phyloP scores from a whole-genome alignment of 768 basidiomycete genomes.

The Rhodosporidiobolus sp. region DNA sequence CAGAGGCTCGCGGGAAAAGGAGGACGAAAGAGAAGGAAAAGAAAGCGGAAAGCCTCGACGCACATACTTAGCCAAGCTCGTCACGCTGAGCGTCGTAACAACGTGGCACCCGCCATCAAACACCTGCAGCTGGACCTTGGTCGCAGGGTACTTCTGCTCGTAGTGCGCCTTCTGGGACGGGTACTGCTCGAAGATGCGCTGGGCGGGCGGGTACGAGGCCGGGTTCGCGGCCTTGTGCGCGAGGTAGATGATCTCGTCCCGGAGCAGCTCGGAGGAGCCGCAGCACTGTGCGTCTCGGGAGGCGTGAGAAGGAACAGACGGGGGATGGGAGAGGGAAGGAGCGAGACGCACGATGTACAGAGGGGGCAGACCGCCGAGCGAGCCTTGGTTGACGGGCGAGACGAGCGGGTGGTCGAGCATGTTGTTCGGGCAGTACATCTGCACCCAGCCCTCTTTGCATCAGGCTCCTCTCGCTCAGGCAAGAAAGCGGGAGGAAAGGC shows the following conservation, averaged over 20 bases:
- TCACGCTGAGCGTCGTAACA: slow-evolving; percentile 39
- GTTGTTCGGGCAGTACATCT: slow-evolving; percentile 80
- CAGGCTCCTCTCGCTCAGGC: background rate
- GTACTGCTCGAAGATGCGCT: slow-evolving; percentile 56
- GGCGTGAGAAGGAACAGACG: background rate
- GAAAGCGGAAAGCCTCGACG: slow-evolving; percentile 48
- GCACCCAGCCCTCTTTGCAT: slow-evolving; percentile 50
- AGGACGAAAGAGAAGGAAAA: slow-evolving; percentile 35
- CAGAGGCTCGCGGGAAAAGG: background rate
- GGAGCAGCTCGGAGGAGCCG: slow-evolving; percentile 62
- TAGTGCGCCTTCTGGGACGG: slow-evolving; percentile 41
- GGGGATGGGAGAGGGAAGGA: slow-evolving; percentile 48
- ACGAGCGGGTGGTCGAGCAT: slow-evolving; percentile 72
- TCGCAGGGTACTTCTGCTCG: slow-evolving; percentile 39
- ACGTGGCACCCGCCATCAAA: slow-evolving; percentile 42
- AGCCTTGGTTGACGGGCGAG: slow-evolving; percentile 66
- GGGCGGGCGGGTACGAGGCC: slow-evolving; percentile 62
- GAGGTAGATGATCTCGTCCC: slow-evolving; percentile 82
- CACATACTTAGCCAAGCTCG: slow-evolving; percentile 49
- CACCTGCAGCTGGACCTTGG: slow-evolving; percentile 40
- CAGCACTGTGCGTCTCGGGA: slow-evolving; percentile 6
- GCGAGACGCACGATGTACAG: slow-evolving; percentile 72
- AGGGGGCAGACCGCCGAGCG: slow-evolving; percentile 87
- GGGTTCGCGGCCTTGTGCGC: slow-evolving; percentile 92
- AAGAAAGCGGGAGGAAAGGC: background rate